phyloP scores from a whole-genome alignment of 805 yeast genomes.

The Metschnikowia baotianmanensis region DNA sequence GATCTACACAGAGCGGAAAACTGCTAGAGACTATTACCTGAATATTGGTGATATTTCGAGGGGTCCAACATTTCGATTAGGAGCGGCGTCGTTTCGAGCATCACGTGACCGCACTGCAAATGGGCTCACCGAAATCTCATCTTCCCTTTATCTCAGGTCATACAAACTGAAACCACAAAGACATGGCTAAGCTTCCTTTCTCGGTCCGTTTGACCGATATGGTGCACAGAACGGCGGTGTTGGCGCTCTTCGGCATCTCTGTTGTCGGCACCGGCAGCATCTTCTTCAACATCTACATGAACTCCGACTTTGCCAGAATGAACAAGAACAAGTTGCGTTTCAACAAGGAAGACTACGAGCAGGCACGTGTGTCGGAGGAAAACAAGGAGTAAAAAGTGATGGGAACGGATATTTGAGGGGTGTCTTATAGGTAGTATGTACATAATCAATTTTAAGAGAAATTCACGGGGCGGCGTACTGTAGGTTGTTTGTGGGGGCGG shows the following conservation, averaged over 20 bases:
- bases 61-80: too few relatives aligned
- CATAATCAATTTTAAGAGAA: constrained; percentile 1
- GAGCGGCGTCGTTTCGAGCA: too few relatives aligned
- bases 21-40: too few relatives aligned
- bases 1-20: too few relatives aligned
- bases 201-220: constrained; percentile 44
- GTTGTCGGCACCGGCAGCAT: constrained; percentile 41
- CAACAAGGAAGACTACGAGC: constrained; percentile 31
- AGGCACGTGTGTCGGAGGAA: constrained; percentile 22
- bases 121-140: neutral
- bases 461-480: too few relatives aligned
- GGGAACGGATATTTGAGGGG: too few relatives aligned
- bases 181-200: constrained; percentile 34
- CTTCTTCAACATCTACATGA: constrained; percentile 39
- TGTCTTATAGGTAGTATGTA: constrained; percentile 1
- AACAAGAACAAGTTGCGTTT: constrained; percentile 40
- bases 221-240: constrained; percentile 41
- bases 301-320: constrained; percentile 43
- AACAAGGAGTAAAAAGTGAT: constrained; percentile 5
- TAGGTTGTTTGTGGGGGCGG: too few relatives aligned
- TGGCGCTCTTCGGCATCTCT: constrained; percentile 37
- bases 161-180: neutral
- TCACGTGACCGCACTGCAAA: too few relatives aligned
- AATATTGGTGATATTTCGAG: too few relatives aligned
- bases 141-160: too few relatives aligned